phyloP scores from a whole-genome alignment of 2,329 filamentous ascomycete species.

The Fusarium penzigii region DNA sequence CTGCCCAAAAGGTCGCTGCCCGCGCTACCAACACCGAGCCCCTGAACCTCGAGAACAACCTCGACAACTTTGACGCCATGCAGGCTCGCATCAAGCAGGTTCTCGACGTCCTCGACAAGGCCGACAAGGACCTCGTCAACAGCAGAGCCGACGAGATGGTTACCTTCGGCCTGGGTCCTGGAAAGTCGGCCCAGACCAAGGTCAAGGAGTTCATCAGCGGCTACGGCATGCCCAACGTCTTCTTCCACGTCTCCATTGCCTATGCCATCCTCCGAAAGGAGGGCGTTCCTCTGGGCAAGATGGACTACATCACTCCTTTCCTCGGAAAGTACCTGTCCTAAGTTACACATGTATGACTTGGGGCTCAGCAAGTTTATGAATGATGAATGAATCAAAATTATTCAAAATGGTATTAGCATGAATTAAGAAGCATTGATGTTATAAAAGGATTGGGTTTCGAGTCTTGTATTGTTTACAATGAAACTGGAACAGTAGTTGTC shows the following conservation, averaged over 20 bases:
- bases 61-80: slow-evolving; percentile 37
- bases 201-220: slow-evolving; percentile 45
- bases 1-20: slow-evolving; percentile 34
- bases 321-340: slow-evolving; percentile 27
- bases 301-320: slow-evolving; percentile 49
- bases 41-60: slow-evolving; percentile 26
- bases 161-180: slow-evolving; percentile 33
- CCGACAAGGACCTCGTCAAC: slow-evolving; percentile 37
- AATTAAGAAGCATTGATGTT: too few species aligned
- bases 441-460: too few species aligned
- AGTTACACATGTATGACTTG: background rate
- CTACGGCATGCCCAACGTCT: slow-evolving; percentile 60
- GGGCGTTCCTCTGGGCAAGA: slow-evolving; percentile 64
- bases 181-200: slow-evolving; percentile 27
- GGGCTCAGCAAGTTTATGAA: background rate
- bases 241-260: slow-evolving; percentile 61
- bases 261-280: slow-evolving; percentile 63
- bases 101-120: slow-evolving; percentile 33
- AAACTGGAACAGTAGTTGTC: too few species aligned
- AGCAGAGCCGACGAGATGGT: slow-evolving; percentile 30
- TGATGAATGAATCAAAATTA: background rate
- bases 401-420: too few species aligned
- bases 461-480: too few species aligned
- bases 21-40: slow-evolving; percentile 36
- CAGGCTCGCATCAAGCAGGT: slow-evolving; percentile 35